Conservation (phyloP, 257 asterid genomes). For the Solanum tarijense region DNA sequence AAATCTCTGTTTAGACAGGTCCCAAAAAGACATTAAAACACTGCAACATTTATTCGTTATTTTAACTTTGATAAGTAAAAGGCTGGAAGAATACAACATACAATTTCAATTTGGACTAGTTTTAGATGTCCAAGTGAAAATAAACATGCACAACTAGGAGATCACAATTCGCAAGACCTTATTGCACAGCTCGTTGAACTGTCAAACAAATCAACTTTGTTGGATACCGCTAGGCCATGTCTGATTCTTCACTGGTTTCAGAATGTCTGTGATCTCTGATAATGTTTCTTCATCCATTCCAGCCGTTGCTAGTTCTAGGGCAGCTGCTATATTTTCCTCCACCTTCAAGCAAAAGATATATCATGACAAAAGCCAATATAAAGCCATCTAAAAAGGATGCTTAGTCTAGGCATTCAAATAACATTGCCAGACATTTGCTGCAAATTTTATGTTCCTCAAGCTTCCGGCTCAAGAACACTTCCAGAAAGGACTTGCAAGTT, state of each 20-base stretch:
- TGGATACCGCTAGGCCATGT: constrained; percentile 94
- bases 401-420: background rate
- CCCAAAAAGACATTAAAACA: background rate
- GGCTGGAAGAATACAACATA: background rate
- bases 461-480: background rate
- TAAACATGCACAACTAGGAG: background rate
- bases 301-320: constrained; percentile 36
- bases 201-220: constrained; percentile 22
- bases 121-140: background rate
- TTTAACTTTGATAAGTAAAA: background rate
- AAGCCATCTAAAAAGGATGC: background rate
- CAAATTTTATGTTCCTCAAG: background rate
- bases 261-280: constrained; percentile 47
- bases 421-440: background rate
- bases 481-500: background rate
- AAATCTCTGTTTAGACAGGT: background rate
- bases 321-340: constrained; percentile 73
- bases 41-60: background rate
- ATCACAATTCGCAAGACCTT: background rate
- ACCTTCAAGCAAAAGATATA: constrained; percentile 31
- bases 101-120: background rate
- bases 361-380: background rate
- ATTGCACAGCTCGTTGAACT: background rate
- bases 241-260: constrained; percentile 77
- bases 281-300: constrained; percentile 55